A percentile compares a stretch with the other conserved stretches of the same genome.
phyloP scores from a whole-genome alignment of 108 stramenopile genomes.

The Fistulifera pelliculosa region DNA sequence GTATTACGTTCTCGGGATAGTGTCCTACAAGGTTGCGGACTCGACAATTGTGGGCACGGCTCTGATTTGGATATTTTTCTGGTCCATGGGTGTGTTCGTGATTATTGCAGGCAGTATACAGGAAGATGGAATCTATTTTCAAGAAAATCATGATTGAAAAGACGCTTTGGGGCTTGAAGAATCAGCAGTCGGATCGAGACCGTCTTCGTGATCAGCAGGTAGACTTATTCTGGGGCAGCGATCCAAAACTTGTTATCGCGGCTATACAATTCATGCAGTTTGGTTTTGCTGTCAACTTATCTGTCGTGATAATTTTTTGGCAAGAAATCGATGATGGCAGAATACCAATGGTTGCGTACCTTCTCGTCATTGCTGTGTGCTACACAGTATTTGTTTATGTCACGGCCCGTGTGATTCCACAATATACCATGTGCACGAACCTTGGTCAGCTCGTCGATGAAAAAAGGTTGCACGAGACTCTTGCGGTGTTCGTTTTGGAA shows the following conservation, averaged over 20 bases:
- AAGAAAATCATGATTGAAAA: constrained; percentile 24
- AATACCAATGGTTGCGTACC: constrained; percentile 11
- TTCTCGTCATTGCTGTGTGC: constrained; percentile 29
- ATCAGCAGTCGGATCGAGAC: constrained; percentile 1
- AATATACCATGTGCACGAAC: constrained; percentile 77
- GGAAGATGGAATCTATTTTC: constrained; percentile 35
- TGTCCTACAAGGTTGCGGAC: constrained; percentile 24
- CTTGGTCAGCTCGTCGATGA: constrained; percentile 72
- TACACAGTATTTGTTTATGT: constrained; percentile 51
- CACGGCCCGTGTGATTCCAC: constrained; percentile 51
- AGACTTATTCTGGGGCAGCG: constrained; percentile 66
- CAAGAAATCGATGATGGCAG: constrained; percentile 20
- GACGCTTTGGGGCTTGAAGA: constrained; percentile 4
- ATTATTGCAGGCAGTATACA: constrained; percentile 19
- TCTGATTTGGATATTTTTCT: constrained; percentile 30
- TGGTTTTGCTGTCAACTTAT: constrained; percentile 76
- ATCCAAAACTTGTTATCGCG: constrained; percentile 55
- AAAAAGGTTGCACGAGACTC: constrained; percentile 34
- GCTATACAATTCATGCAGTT: constrained; percentile 79
- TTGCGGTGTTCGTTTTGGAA: constrained; percentile 33
- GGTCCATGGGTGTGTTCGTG: constrained; percentile 26
- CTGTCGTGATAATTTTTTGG: constrained; percentile 58
- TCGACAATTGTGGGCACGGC: constrained; percentile 15
- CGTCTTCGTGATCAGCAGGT: constrained; percentile 30
- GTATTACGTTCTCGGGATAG: constrained; percentile 56